Evolutionary conservation across 495 filamentous ascomycete genomes (phyloP).

Genomic region (Corynascus novoguineensis): DNA sequence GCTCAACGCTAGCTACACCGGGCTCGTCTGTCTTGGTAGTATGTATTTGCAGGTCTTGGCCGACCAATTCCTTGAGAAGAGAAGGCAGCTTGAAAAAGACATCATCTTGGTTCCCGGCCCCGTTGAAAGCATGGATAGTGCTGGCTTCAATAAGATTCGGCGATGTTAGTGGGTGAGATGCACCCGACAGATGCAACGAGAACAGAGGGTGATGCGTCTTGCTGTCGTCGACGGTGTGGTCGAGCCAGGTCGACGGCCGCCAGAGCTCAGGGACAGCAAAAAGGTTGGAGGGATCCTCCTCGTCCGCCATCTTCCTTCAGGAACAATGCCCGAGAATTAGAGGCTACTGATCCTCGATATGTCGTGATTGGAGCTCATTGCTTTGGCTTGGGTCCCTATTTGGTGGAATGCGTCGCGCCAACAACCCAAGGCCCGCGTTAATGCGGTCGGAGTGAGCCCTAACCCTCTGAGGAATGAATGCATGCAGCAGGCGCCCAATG

Average conservation of each 20-base stretch:
- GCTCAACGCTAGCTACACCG: background rate
- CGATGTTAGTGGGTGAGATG: background rate
- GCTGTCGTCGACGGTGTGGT: slow-evolving; percentile 9
- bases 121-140: background rate
- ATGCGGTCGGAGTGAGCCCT: background rate
- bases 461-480: background rate
- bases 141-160: background rate
- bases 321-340: no score
- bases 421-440: background rate
- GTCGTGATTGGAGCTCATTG: background rate
- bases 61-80: slow-evolving; percentile 28
- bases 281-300: slow-evolving; percentile 50
- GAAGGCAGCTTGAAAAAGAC: slow-evolving; percentile 43
- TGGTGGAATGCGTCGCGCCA: background rate
- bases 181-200: slow-evolving; percentile 16
- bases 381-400: background rate
- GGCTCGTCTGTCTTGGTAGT: background rate
- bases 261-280: slow-evolving; percentile 70
- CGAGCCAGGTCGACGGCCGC: slow-evolving; percentile 40
- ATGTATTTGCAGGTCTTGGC: slow-evolving; percentile 19
- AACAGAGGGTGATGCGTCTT: slow-evolving; percentile 27
- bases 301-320: slow-evolving; percentile 45
- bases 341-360: background rate
- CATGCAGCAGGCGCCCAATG: no score
- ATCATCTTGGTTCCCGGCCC: slow-evolving; percentile 14